These are phyloP conservation scores for Anacardium occidentale DNA, from an alignment of 345 rosid species.

Conservation along the genomic window DNA sequence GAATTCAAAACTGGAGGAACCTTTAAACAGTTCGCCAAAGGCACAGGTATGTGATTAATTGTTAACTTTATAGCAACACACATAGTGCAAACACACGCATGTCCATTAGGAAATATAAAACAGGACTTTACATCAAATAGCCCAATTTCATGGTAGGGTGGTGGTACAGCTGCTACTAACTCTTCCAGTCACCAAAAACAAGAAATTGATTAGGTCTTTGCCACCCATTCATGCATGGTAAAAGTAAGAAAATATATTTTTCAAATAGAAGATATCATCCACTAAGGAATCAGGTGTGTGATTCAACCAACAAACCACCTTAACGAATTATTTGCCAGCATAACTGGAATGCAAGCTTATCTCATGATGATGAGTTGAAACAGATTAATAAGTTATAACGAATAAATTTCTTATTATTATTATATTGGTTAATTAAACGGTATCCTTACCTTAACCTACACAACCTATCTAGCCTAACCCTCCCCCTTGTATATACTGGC, in stretches of 20 bases:
- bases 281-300: not conserved
- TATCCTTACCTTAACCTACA: constrained; percentile 42
- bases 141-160: not conserved
- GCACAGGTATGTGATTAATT: not conserved
- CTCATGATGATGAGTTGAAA: constrained; percentile 14
- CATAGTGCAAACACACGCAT: not conserved
- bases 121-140: not conserved
- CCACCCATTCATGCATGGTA: not conserved
- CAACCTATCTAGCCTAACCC: constrained; percentile 41
- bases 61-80: not conserved
- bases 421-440: not conserved
- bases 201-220: not conserved
- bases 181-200: not conserved
- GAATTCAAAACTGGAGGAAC: not conserved
- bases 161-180: not conserved
- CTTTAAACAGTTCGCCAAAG: not conserved
- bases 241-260: no score
- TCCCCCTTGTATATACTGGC: constrained; percentile 26
- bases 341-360: constrained; percentile 1
- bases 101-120: not conserved
- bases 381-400: constrained; percentile 4
- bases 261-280: not conserved
- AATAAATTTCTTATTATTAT: not conserved
- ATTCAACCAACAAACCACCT: constrained; percentile 9
- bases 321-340: not conserved